Evolutionary conservation across 2,329 filamentous ascomycete genomes (phyloP).

Genomic region (Cryphonectria carpinicola): DNA sequence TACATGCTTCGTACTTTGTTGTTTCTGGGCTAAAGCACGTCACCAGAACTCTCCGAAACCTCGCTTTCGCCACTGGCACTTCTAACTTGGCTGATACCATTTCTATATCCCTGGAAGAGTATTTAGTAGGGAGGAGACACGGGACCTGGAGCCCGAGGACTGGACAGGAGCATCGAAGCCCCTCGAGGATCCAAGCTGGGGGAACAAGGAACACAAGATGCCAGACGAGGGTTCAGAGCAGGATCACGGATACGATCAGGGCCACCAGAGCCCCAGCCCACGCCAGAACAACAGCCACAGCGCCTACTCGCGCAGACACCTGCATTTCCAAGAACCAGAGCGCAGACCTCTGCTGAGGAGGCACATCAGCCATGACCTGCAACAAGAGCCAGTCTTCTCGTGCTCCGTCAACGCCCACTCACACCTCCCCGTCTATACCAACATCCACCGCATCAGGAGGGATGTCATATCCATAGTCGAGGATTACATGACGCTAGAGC

Average conservation of each 20-base stretch:
- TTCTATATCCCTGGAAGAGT: background rate
- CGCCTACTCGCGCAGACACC: conserved; percentile 20
- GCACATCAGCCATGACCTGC: conserved; percentile 41
- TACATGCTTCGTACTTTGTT: background rate
- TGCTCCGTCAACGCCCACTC: conserved; percentile 62
- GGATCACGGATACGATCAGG: background rate
- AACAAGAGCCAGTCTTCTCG: conserved; percentile 52
- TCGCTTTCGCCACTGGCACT: background rate
- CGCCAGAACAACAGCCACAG: background rate
- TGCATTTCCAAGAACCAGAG: conserved; percentile 34
- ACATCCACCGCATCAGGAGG: conserved; percentile 72
- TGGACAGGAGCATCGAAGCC: background rate
- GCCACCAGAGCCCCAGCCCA: background rate
- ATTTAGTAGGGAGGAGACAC: background rate
- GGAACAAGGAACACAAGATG: background rate
- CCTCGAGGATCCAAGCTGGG: background rate
- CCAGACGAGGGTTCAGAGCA: background rate
- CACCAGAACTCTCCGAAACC: background rate
- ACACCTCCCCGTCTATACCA: conserved; percentile 73
- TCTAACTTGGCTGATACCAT: background rate
- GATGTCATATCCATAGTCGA: conserved; percentile 67
- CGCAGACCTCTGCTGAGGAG: conserved; percentile 44
- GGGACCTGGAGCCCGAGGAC: background rate
- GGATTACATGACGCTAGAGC: conserved; percentile 69
- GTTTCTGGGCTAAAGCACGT: background rate